phyloP scores from a whole-genome alignment of 805 yeast genomes.

The Ogataea minuta region DNA sequence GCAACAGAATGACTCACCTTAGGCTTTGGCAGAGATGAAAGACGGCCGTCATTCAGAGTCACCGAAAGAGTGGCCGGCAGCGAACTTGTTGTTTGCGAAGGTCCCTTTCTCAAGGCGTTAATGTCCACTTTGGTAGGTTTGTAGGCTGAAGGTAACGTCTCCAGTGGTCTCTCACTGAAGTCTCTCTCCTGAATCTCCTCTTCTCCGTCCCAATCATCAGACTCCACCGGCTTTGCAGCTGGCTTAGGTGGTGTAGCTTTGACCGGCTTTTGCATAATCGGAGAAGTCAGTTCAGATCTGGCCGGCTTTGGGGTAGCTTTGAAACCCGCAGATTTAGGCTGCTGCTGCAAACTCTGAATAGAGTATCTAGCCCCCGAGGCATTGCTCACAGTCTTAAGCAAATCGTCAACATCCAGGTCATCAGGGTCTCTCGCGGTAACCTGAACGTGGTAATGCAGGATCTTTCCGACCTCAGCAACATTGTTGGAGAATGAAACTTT shows the following conservation, averaged over 20 bases:
- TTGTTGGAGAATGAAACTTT: conserved; percentile 75
- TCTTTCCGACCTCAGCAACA: conserved; percentile 69
- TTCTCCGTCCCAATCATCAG: conserved; percentile 70
- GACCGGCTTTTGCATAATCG: conserved; percentile 9
- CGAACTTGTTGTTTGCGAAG: conserved; percentile 42
- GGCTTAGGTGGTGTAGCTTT: conserved; percentile 7
- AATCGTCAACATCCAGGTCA: conserved; percentile 78
- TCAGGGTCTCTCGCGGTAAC: conserved; percentile 94
- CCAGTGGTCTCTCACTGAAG: conserved; percentile 47
- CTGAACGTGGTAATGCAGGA: conserved; percentile 90
- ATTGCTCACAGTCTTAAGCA: conserved; percentile 72
- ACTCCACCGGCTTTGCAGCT: conserved; percentile 2
- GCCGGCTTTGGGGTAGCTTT: conserved; percentile 10
- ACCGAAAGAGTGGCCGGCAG: conserved; percentile 32
- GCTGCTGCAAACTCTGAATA: conserved; percentile 41
- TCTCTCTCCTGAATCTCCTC: conserved; percentile 56
- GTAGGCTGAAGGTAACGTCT: conserved; percentile 59
- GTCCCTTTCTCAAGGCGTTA: conserved; percentile 49
- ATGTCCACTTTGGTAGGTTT: conserved; percentile 64
- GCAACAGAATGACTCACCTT: conserved; percentile 51
- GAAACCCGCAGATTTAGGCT: conserved; percentile 10
- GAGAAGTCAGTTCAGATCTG: conserved; percentile 3
- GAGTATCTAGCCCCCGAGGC: conserved; percentile 97
- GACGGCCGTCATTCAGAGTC: conserved; percentile 44
- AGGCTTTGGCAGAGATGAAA: conserved; percentile 64